Percentiles rank a stretch among this genome's conserved stretches.
These are phyloP conservation scores for Quercus agrifolia DNA, from an alignment of 306 rosid species.

Conservation along the genomic window DNA sequence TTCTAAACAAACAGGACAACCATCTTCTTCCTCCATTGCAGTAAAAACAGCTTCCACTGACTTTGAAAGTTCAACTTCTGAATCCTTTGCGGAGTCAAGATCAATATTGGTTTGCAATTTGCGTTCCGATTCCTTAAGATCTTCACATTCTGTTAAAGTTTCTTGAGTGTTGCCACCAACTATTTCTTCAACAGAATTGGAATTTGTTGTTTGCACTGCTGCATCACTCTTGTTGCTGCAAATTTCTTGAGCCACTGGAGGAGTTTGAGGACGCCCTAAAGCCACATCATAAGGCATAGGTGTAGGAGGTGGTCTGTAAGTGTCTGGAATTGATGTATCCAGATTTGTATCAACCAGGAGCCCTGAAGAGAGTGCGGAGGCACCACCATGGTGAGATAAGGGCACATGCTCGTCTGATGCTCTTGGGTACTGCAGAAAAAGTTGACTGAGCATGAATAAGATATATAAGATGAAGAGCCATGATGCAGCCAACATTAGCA, in stretches of 20 bases:
- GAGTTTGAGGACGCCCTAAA: conserved; percentile 47
- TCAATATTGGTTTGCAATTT: conserved; percentile 48
- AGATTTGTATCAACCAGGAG: conserved; percentile 86
- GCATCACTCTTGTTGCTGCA: conserved; percentile 44
- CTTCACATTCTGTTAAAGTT: conserved; percentile 48
- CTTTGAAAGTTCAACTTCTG: conserved; percentile 70
- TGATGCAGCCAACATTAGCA: not conserved
- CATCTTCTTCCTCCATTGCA: conserved; percentile 70
- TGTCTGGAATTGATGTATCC: conserved; percentile 84
- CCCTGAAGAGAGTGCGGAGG: conserved; percentile 53
- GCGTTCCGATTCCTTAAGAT: conserved; percentile 48
- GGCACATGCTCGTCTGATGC: conserved; percentile 80
- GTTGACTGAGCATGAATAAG: conserved; percentile 8
- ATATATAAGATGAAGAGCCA: not conserved
- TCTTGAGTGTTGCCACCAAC: conserved; percentile 42
- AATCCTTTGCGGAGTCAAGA: conserved; percentile 36
- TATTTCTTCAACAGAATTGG: conserved; percentile 54
- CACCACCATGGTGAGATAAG: conserved; percentile 51
- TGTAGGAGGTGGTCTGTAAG: conserved; percentile 82
- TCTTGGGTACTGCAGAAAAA: conserved; percentile 68
- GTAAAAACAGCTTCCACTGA: conserved; percentile 42
- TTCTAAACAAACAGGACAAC: conserved; percentile 93
- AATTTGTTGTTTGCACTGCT: conserved; percentile 44
- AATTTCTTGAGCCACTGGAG: conserved; percentile 56
- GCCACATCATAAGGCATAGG: conserved; percentile 75